Percentiles rank a stretch among this genome's conserved stretches.
Conservation (phyloP, 805 yeast genomes). For the Metschnikowia lunata region DNA sequence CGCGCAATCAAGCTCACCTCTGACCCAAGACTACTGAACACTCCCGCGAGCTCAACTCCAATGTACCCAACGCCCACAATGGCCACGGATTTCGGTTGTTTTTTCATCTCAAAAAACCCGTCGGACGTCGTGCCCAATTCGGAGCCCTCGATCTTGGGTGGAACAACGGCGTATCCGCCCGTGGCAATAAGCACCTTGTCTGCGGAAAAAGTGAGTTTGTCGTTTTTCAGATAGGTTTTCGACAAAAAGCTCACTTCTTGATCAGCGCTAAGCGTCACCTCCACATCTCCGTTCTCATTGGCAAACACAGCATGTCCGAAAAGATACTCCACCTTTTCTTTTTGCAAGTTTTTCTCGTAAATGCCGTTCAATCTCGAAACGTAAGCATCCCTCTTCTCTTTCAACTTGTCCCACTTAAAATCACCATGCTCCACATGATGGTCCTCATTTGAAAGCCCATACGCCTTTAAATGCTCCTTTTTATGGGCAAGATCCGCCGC, state of each 20-base stretch:
- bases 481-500: conserved; percentile 86
- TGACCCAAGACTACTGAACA: conserved; percentile 81
- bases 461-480: conserved; percentile 69
- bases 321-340: conserved; percentile 83
- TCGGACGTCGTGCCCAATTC: conserved; percentile 84
- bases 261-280: conserved; percentile 53
- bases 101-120: conserved; percentile 77
- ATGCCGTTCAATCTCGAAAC: conserved; percentile 85
- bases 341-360: conserved; percentile 79
- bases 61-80: conserved; percentile 98
- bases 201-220: conserved; percentile 62
- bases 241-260: conserved; percentile 35
- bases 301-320: conserved; percentile 84
- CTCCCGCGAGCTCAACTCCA: conserved; percentile 93
- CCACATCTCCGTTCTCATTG: conserved; percentile 62
- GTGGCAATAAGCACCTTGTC: conserved; percentile 86
- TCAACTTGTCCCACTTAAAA: conserved; percentile 80
- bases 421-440: conserved; percentile 45
- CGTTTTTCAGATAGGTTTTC: conserved; percentile 41
- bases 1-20: conserved; percentile 86
- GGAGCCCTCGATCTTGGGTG: conserved; percentile 69
- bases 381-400: conserved; percentile 89
- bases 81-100: conserved; percentile 89
- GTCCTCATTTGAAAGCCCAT: conserved; percentile 66
- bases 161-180: conserved; percentile 81